Evolutionary conservation across 306 rosid species (phyloP).

Genomic region (Neltuma alba): DNA sequence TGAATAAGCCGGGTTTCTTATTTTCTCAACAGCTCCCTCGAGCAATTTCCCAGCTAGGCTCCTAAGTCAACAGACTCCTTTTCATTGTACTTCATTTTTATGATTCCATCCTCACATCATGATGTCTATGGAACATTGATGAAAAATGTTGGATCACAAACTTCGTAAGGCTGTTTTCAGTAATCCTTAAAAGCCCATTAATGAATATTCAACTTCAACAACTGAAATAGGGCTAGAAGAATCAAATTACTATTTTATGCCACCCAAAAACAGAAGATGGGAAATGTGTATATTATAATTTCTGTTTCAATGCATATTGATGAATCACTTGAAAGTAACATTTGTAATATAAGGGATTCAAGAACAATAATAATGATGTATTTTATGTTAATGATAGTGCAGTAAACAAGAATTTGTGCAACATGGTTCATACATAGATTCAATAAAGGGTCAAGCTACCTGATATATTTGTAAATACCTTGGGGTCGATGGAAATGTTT

Average conservation of each 20-base stretch:
- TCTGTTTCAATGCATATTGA: not conserved
- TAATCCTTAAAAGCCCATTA: not conserved
- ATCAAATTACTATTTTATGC: not conserved
- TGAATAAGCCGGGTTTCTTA: not conserved
- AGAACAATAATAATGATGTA: too few relatives aligned
- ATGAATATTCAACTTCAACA: not conserved
- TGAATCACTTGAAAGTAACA: not conserved
- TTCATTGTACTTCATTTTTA: not conserved
- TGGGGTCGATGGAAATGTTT: conserved; percentile 22
- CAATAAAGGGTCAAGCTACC: not conserved
- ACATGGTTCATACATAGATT: not conserved
- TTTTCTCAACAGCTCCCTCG: conserved; percentile 5
- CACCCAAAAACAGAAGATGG: not conserved
- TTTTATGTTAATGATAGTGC: not conserved
- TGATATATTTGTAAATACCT: conserved; percentile 33
- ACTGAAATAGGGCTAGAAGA: not conserved
- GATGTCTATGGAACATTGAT: not conserved
- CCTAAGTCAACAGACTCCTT: not conserved
- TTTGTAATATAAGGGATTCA: not conserved
- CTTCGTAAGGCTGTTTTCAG: not conserved
- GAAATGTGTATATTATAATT: not conserved
- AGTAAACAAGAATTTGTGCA: not conserved
- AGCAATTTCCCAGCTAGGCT: conserved; percentile 6
- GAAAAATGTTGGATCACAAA: not conserved
- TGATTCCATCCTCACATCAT: not conserved